Evolutionary conservation across 495 filamentous ascomycete species (phyloP).

Genomic region (Penicillium simplicissimum): DNA sequence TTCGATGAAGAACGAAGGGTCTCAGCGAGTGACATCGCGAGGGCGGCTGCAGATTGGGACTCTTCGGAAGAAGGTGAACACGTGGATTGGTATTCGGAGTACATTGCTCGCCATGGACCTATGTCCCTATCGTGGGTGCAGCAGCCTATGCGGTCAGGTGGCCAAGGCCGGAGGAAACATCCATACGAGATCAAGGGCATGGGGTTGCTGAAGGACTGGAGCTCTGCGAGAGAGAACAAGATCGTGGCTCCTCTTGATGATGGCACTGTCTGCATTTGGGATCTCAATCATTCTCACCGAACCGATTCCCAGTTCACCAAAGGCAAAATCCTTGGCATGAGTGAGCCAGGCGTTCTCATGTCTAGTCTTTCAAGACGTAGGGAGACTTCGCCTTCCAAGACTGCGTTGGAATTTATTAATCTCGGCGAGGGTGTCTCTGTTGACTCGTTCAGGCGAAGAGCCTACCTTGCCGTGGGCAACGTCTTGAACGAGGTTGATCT

Average conservation of each 20-base stretch:
- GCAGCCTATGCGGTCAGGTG: constrained; percentile 45
- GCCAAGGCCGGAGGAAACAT: constrained; percentile 39
- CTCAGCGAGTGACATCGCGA: constrained; percentile 43
- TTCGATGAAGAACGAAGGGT: constrained; percentile 17
- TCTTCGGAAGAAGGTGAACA: constrained; percentile 63
- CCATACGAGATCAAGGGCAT: constrained; percentile 60
- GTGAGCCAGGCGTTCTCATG: constrained; percentile 63
- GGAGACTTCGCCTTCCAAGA: constrained; percentile 42
- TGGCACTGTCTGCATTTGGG: constrained; percentile 84
- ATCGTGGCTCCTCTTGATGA: constrained; percentile 82
- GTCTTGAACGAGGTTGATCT: constrained; percentile 81
- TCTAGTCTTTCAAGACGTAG: constrained; percentile 44
- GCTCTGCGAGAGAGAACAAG: constrained; percentile 48
- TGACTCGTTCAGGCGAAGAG: constrained; percentile 67
- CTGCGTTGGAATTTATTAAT: constrained; percentile 60
- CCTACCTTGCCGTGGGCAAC: constrained; percentile 76
- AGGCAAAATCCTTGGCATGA: constrained; percentile 66
- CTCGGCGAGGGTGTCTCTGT: constrained; percentile 83
- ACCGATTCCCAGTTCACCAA: constrained; percentile 42
- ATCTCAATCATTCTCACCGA: constrained; percentile 62
- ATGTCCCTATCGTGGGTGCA: constrained; percentile 75
- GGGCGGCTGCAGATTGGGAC: constrained; percentile 77
- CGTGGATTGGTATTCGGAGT: constrained; percentile 85
- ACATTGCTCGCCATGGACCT: constrained; percentile 77
- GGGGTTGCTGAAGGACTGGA: constrained; percentile 59